Base-by-base conservation (phyloP, 306 rosid species). In the Senna siamea region DNA sequence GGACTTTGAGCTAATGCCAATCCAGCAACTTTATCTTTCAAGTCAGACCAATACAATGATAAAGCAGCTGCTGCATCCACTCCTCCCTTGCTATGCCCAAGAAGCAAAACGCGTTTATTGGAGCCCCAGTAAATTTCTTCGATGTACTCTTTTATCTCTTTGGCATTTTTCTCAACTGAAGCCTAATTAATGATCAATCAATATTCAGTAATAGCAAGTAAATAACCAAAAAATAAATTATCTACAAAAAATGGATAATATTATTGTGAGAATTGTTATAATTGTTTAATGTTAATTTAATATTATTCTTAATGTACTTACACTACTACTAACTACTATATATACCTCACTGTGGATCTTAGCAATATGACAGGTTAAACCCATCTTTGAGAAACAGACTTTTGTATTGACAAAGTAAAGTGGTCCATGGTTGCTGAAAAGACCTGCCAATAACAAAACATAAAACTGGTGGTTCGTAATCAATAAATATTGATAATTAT, bases 31-130 rank as follows among this genome's bases (percentile, higher is more conserved):
- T 95, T 95, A 82, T 90, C 98, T 82, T 90, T 92, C 85, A 95
- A 83, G 77, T 90, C 98, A 78, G 98, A 75, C 99, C 99, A 95
- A 82, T 95, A 92, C 79, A 95, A 66, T 2, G 99, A 92, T 62
- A 95, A 82, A 77, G 99, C 98, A 79, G 99, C 99, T 5, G 99
- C 99, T 32, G 98, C 89, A 80, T 95, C 99, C 76, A 95, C 89
- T 87, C 99, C 99, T 66, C 99, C 99, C 82, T 95, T 95, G 88
- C 99, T 95, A 82, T 95, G 99, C 67, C 98, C 99, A 78, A 92
- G 98, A 84, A 94, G 89, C 80, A 95, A 78, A 80, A 92, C 97
- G 68, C 92, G 97, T 67, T 87, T 95, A 4, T 80, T 79, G 44
- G 99, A 89, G 76, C 99, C 98, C 99, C 98, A 92, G 77, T 88